Evolutionary conservation across 2,329 filamentous ascomycete species (phyloP).

Genomic region (Apiospora rasikravindrae): DNA sequence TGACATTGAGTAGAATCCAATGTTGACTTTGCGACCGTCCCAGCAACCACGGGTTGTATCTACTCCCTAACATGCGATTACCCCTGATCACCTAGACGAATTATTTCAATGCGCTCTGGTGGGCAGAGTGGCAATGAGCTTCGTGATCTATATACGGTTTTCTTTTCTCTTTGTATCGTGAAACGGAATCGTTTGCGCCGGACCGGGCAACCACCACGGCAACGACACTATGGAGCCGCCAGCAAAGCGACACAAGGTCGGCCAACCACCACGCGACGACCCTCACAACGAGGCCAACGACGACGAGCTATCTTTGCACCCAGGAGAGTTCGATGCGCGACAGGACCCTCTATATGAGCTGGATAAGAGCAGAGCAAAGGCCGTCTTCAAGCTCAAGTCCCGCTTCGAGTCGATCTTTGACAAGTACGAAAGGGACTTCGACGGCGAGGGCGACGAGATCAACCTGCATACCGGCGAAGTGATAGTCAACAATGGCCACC

Average conservation of each 20-base stretch:
- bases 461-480: conserved; percentile 82
- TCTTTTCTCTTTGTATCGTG: not conserved
- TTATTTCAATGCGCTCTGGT: not conserved
- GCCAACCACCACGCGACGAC: conserved; percentile 43
- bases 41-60: conserved; percentile 4
- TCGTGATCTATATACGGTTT: not conserved
- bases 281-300: conserved; percentile 47
- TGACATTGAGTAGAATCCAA: not conserved
- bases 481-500: conserved; percentile 89
- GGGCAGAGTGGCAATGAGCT: not conserved
- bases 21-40: conserved; percentile 12
- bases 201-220: not conserved
- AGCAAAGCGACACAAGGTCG: conserved; percentile 65
- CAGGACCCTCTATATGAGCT: conserved; percentile 63
- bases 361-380: conserved; percentile 65
- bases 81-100: not conserved
- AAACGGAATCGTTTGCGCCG: conserved; percentile 4
- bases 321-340: conserved; percentile 52
- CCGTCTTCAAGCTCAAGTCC: conserved; percentile 77
- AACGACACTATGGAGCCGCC: conserved; percentile 60
- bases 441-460: conserved; percentile 85
- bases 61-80: not conserved
- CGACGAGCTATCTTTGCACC: conserved; percentile 54
- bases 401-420: conserved; percentile 87
- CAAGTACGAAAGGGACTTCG: conserved; percentile 86